Evolutionary conservation across 2,329 filamentous ascomycete species (phyloP), one percentile per base, ranked within the genome.

Genomic region (Claviceps sp.): DNA sequence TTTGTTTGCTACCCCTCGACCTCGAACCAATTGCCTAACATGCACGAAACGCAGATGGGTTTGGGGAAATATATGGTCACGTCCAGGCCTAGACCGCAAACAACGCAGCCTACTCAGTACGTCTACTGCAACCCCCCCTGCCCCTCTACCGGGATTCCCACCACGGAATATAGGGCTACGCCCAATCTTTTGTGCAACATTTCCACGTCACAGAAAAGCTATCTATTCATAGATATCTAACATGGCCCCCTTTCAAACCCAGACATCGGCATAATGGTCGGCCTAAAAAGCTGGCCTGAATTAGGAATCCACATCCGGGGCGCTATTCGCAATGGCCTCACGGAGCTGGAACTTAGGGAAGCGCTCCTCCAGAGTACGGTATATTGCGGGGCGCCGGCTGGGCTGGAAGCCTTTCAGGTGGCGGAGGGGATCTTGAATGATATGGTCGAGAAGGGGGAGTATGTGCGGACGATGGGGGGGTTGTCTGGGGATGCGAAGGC

Each of bases 61-160:
- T 65, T 84, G 80, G 81, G 80, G 79, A 16, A 73, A 72, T 52
- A 72, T 77, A 19, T 84, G 81, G 81, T 75, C 75, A 2, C 73
- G 81, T 2, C 80, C 80, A 0, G 81, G 81, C 0, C 71, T 84
- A 5, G 73, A 75, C 16, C 71, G 76, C 50, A 80, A 82, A 62
- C 75, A 78, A 52, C 73, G 81, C 46, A 77, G 37, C 47, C 43
- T 52, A 8, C 37, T 52, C 60, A 61, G 83, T 62, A 76, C 16
- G 51, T 47, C 26, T 11, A 1, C 40, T 42, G n/a, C 19, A 5
- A 13, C 41, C n/a, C n/a, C n/a, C 7, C 11, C 10, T 1, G 19
- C 38, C 13, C 16, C 38, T 39, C 13, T 37, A 40, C 38, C 22
- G 26, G 7, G 26, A 30, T 30, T 30, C 26, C 26, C 26, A 30